Evolutionary conservation across 169 alveolate genomes (phyloP).

Genomic region (Blepharisma undulans): DNA sequence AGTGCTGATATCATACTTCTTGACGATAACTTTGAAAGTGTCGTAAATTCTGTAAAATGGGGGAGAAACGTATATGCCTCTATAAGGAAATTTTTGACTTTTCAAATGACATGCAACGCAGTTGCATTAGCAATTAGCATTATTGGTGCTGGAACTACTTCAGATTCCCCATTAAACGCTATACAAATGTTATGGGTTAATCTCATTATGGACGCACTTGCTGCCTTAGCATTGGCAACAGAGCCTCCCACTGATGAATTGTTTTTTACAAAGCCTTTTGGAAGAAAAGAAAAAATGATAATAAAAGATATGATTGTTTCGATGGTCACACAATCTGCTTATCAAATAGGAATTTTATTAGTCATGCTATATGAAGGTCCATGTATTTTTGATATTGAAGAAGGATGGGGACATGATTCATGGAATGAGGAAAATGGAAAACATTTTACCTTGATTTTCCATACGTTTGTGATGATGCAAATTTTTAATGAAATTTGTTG

Average conservation of each 20-base stretch:
- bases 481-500: constrained; percentile 77
- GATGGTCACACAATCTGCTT: constrained; percentile 69
- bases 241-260: constrained; percentile 76
- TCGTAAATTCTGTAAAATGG: constrained; percentile 19
- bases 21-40: constrained; percentile 64
- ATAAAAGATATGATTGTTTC: constrained; percentile 78
- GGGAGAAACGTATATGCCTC: constrained; percentile 31
- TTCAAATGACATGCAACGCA: constrained; percentile 70
- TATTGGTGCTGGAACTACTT: constrained; percentile 38
- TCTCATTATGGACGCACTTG: constrained; percentile 85
- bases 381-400: constrained; percentile 38
- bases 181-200: constrained; percentile 85
- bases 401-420: constrained; percentile 26
- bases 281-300: constrained; percentile 76
- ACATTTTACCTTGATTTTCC: constrained; percentile 71
- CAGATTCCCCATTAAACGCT: constrained; percentile 76
- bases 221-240: constrained; percentile 87
- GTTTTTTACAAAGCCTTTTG: constrained; percentile 72
- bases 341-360: constrained; percentile 61
- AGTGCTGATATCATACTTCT: constrained; percentile 76
- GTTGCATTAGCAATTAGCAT: constrained; percentile 67
- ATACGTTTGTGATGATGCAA: constrained; percentile 80
- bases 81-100: constrained; percentile 78
- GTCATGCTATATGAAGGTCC: constrained; percentile 74
- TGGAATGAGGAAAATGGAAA: not conserved